Evolutionary conservation across 2,329 filamentous ascomycete species (phyloP), one percentile per base, ranked within the genome.

Genomic region (Aureobasidium namibiae): DNA sequence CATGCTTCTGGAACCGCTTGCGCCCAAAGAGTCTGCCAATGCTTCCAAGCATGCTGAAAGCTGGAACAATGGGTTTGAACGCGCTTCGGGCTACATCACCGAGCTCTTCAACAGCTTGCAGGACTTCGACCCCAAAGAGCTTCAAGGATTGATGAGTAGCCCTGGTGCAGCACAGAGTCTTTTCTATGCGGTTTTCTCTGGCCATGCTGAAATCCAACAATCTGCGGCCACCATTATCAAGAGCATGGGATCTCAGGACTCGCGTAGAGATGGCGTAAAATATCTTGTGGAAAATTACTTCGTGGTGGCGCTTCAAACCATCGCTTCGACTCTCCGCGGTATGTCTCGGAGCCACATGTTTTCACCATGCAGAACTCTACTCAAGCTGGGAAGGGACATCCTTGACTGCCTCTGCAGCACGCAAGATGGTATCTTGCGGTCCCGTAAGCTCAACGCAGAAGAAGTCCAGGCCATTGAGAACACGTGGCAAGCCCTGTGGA

Each of bases 401-500:
- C 76, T 87, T 53, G 80, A 85, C 63, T 80, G 83, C 56, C 78
- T 88, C 54, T 87, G 83, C 70, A 82, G 86, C 64, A 78, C 78
- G n/a, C 79, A 84, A 63, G 79, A 81, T 61, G 81, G 84, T 62
- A 75, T 86, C 60, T 75, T 89, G n/a, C 77, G 84, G 60, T 81
- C 80, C 50, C 75, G 75, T 59, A 73, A 78, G 59, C 72, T 91
- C 29, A 68, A 70, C 11, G 81, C 83, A 29, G 70, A 77, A 1
- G 87, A 92, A 64, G 79, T 82, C 13, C 78, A 82, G 36, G 83
- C 85, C 3, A 80, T 95, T 14, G 80, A 88, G 67, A 82, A 81
- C 36, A 90, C 95, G 75, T 99, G 95, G 95, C 82, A 84, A 61
- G 82, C 84, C 60, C 82, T 92, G 65, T 99, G 95, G 95, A 81